Conservation (phyloP, 352 stramenopile species). For the Globisporangium iwayamae region DNA sequence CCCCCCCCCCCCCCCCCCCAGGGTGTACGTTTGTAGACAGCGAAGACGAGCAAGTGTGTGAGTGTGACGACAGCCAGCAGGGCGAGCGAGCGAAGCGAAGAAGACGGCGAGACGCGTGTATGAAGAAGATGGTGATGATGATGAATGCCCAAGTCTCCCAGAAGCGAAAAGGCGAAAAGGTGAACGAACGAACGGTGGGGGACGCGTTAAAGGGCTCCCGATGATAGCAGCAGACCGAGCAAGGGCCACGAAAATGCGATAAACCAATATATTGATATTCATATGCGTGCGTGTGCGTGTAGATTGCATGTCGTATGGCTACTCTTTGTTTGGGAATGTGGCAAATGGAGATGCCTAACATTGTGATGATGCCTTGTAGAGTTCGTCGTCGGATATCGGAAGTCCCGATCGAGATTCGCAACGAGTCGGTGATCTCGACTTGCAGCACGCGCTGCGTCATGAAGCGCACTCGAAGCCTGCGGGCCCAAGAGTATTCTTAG, state of each 20-base stretch:
- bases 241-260: slow-evolving; percentile 2
- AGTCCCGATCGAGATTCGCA: neutral
- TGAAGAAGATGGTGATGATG: slow-evolving; percentile 2
- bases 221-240: neutral
- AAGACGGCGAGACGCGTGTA: slow-evolving; percentile 2
- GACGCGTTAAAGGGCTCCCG: slow-evolving; percentile 8
- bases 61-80: slow-evolving; percentile 1
- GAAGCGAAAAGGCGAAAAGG: neutral
- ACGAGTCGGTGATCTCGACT: neutral
- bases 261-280: slow-evolving; percentile 15
- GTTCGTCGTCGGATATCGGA: neutral
- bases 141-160: slow-evolving; percentile 6
- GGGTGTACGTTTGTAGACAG: slow-evolving; percentile 12
- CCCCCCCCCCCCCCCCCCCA: too few species aligned
- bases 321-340: neutral
- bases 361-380: neutral
- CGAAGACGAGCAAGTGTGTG: neutral
- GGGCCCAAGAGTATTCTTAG: neutral
- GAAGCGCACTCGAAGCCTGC: neutral
- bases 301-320: neutral
- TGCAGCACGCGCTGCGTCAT: slow-evolving; percentile 3
- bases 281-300: neutral
- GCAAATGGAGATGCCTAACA: neutral
- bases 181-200: neutral
- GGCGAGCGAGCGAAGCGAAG: neutral